Evolutionary conservation across 306 rosid species (phyloP).

Genomic region (Betula pendula): DNA sequence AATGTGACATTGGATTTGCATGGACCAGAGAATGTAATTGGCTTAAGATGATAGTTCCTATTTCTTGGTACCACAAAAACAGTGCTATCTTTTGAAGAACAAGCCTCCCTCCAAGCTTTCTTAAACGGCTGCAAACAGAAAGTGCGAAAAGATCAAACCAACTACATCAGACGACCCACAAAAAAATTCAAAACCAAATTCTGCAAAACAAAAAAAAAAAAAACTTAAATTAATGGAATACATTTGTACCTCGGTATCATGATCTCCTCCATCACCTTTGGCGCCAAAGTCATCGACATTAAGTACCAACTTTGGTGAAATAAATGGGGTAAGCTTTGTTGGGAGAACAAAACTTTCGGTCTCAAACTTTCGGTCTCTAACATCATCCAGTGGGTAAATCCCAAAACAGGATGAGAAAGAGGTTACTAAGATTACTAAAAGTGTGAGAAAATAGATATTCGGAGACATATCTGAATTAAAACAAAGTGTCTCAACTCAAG

Average conservation of each 20-base stretch:
- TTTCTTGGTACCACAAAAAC: conserved; percentile 53
- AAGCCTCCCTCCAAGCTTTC: conserved; percentile 65
- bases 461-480: no score
- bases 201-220: not conserved
- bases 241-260: conserved; percentile 44
- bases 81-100: conserved; percentile 43
- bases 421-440: no score
- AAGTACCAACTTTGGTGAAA: conserved; percentile 2
- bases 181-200: not conserved
- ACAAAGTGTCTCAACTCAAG: no score
- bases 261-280: conserved; percentile 43
- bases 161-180: not conserved
- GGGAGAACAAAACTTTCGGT: conserved; percentile 26
- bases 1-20: conserved; percentile 49
- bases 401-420: no score
- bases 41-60: conserved; percentile 52
- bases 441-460: no score
- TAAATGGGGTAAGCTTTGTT: conserved; percentile 1
- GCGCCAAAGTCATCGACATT: conserved; percentile 70
- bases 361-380: no score
- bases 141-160: not conserved
- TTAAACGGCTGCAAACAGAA: conserved; percentile 48
- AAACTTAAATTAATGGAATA: no score
- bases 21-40: conserved; percentile 71
- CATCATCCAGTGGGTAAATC: no score